Base-by-base conservation (phyloP, 208 protist species). In the Acanthamoeba triangularis region DNA sequence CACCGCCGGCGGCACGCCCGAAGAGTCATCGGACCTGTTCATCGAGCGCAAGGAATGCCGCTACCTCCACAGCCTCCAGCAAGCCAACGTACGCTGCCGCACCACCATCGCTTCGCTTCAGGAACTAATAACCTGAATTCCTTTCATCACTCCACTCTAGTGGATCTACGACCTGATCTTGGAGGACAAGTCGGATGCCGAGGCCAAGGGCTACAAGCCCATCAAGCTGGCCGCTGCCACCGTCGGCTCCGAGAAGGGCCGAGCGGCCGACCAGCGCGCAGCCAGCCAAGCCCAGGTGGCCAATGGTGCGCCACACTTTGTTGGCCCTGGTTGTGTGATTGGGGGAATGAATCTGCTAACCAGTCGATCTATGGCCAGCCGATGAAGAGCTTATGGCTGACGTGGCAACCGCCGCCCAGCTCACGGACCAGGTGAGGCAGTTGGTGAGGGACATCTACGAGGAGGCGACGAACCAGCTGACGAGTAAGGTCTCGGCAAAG, bases 401-500 rank as follows among this genome's bases (percentile, higher is more conserved):
- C 4, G 67, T 25, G 30, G 67, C 67, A 11, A 16, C 7, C 65
- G 65, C 11, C 23, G 20, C n/a, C n/a, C 25, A 25, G 13, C 5
- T 94, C 0, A 2, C 28, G 13, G 10, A 6, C 8, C 8, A 23
- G 28, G 23, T 94, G 44, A 72, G 20, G 59, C 13, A 47, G 33
- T 37, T 96, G 0, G 33, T 96, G 59, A 44, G 72, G 20, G 25
- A 44, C 61, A 14, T 96, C 25, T 96, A 80, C 47, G 13, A 23
- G 6, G 95, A 96, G 30, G 95, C 95, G 30, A 95, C 91, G 6
- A 95, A 37, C 54, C 95, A 96, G 56, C 72, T 96, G 23, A 82
- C 78, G 23, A 69, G 25, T 8, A 78, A 30, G 56, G 47, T 59
- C 67, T 93, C 90, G 35, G 78, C 93, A 28, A 56, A 52, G 13